These are phyloP conservation scores for Yamadazyma sp. DNA, from an alignment of 805 yeast species.

Conservation along the genomic window DNA sequence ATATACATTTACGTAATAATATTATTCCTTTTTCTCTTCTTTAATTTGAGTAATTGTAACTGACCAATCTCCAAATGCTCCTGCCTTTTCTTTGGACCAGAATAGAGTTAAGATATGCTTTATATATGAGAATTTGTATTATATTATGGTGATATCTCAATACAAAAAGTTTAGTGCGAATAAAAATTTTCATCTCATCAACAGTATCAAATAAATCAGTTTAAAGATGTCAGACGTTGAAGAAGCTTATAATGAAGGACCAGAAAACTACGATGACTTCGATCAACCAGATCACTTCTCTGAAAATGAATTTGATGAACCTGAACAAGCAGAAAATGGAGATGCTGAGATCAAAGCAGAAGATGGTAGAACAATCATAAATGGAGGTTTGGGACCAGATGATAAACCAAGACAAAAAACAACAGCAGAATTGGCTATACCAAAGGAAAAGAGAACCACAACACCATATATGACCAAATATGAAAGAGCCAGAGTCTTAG, in stretches of 20 bases:
- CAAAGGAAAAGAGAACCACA: constrained; percentile 84
- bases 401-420: constrained; percentile 58
- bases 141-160: no score
- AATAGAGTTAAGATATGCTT: no score
- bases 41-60: no score
- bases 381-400: constrained; percentile 65
- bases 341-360: constrained; percentile 51
- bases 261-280: constrained; percentile 72
- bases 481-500: constrained; percentile 95
- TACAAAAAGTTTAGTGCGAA: no score
- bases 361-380: constrained; percentile 71
- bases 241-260: constrained; percentile 63
- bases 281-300: constrained; percentile 79
- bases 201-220: neutral
- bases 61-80: neutral
- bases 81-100: no score
- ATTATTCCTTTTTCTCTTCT: neutral
- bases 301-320: constrained; percentile 58
- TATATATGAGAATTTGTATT: no score
- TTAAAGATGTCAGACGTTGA: constrained; percentile 40
- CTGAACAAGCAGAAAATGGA: constrained; percentile 26
- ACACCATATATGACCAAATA: constrained; percentile 99
- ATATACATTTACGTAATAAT: no score
- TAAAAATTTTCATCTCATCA: constrained; percentile 8
- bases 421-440: constrained; percentile 77